Evolutionary conservation across 2,329 filamentous ascomycete genomes (phyloP).

Genomic region (Colletotrichum coccodes): DNA sequence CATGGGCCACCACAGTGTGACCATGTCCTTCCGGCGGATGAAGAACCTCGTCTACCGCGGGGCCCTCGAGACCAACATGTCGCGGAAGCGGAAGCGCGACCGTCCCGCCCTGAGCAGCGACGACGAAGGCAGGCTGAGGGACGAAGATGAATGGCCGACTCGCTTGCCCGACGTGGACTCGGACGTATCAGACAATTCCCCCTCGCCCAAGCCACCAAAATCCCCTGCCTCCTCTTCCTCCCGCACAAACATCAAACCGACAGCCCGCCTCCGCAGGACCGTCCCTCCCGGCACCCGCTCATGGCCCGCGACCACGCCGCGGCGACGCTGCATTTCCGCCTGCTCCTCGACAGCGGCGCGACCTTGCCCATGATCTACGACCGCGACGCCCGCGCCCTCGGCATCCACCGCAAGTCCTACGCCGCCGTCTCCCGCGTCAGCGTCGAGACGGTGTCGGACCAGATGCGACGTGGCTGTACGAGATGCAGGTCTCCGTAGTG

Average conservation of each 20-base stretch:
- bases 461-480: constrained; percentile 42
- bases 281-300: neutral
- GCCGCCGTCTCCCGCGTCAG: constrained; percentile 47
- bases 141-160: neutral
- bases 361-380: constrained; percentile 50
- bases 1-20: constrained; percentile 41
- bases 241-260: neutral
- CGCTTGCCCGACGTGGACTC: neutral
- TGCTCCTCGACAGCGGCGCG: constrained; percentile 54
- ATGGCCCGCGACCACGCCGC: constrained; percentile 32
- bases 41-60: neutral
- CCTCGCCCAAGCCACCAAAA: neutral
- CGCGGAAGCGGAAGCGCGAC: neutral
- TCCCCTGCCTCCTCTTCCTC: neutral
- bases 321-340: constrained; percentile 43
- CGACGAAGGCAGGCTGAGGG: neutral
- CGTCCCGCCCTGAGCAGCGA: neutral
- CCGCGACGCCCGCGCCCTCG: constrained; percentile 46
- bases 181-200: neutral
- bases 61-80: neutral
- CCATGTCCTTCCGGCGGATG: constrained; percentile 40
- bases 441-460: constrained; percentile 35
- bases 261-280: neutral
- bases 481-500: constrained; percentile 46
- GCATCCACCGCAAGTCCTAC: constrained; percentile 46